Evolutionary conservation across 352 stramenopile species (phyloP).

Genomic region (Phytophthora megakarya): DNA sequence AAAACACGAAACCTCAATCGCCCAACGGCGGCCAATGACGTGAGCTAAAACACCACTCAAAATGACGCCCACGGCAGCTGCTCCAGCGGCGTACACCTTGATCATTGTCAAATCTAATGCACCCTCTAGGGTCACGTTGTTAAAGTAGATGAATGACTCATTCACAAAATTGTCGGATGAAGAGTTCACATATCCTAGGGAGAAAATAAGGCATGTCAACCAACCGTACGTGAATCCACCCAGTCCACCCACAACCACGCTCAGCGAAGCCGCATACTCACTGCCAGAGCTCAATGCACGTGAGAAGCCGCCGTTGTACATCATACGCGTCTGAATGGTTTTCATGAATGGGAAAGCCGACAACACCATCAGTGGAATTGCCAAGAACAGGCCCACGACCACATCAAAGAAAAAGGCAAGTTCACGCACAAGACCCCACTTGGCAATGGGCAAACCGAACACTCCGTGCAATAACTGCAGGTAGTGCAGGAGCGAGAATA

Average conservation of each 20-base stretch:
- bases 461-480: constrained; percentile 72
- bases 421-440: constrained; percentile 72
- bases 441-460: constrained; percentile 64
- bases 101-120: constrained; percentile 68
- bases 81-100: constrained; percentile 71
- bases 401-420: constrained; percentile 90
- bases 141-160: constrained; percentile 84
- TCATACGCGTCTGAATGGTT: constrained; percentile 90
- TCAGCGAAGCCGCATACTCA: constrained; percentile 81
- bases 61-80: constrained; percentile 54
- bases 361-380: constrained; percentile 72
- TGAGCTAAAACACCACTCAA: constrained; percentile 58
- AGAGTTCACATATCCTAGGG: constrained; percentile 82
- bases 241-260: constrained; percentile 70
- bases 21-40: constrained; percentile 63
- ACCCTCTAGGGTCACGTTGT: constrained; percentile 52
- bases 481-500: constrained; percentile 82
- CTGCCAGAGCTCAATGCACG: constrained; percentile 81
- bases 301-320: constrained; percentile 91
- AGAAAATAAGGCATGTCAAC: constrained; percentile 83
- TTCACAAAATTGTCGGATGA: constrained; percentile 79
- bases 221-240: constrained; percentile 81
- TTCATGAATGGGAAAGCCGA: constrained; percentile 89
- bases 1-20: constrained; percentile 62
- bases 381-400: constrained; percentile 76